phyloP scores from a whole-genome alignment of 805 yeast genomes.

The Lipomyces orientalis region DNA sequence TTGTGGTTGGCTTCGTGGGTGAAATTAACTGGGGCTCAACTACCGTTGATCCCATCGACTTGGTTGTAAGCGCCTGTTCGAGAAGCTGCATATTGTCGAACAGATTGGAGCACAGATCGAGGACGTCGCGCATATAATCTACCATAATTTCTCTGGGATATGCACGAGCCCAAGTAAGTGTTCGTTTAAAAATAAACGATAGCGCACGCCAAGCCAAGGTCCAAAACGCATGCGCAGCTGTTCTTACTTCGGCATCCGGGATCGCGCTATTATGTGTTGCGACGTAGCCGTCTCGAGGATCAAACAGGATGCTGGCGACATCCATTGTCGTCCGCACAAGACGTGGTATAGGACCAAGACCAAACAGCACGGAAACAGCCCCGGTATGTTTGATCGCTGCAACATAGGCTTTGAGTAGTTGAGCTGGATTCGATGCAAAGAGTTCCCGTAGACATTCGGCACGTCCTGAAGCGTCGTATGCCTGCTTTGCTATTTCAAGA shows the following conservation, averaged over 20 bases:
- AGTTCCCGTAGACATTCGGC: conserved; percentile 70
- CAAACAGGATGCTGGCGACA: conserved; percentile 63
- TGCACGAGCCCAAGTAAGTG: conserved; percentile 75
- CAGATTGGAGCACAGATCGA: conserved; percentile 74
- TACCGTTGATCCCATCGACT: conserved; percentile 40
- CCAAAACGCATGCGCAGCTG: conserved; percentile 63
- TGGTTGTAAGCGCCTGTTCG: conserved; percentile 47
- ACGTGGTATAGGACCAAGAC: conserved; percentile 76
- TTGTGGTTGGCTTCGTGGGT: conserved; percentile 21
- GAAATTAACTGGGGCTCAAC: conserved; percentile 29
- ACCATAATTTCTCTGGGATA: conserved; percentile 63
- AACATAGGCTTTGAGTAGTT: conserved; percentile 57
- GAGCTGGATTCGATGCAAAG: conserved; percentile 52
- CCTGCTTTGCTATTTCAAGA: conserved; percentile 71
- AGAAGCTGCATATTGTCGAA: conserved; percentile 69
- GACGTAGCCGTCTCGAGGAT: conserved; percentile 67
- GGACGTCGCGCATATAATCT: conserved; percentile 84
- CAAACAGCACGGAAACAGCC: conserved; percentile 47
- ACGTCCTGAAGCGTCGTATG: conserved; percentile 80
- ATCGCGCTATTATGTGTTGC: conserved; percentile 44
- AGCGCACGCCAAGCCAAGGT: conserved; percentile 71
- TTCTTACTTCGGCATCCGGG: conserved; percentile 42
- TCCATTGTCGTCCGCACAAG: conserved; percentile 79
- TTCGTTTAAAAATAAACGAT: conserved; percentile 67
- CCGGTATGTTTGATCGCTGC: conserved; percentile 53